phyloP scores from a whole-genome alignment of 2,329 filamentous ascomycete species.

The Xenoacremonium recifei region DNA sequence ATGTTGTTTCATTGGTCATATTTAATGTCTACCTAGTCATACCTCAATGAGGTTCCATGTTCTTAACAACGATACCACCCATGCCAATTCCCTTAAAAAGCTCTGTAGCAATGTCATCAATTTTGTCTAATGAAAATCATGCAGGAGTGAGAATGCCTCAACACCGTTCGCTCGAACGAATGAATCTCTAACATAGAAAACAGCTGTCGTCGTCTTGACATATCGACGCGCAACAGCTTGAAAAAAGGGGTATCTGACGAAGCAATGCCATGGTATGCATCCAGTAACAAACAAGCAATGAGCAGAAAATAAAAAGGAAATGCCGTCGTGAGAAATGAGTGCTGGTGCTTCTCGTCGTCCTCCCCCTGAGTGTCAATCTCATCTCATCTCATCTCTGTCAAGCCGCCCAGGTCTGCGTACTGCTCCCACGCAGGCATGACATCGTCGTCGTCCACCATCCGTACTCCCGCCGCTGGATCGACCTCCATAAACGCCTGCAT shows the following conservation, averaged over 20 bases:
- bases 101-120: too few relatives aligned
- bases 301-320: slow-evolving; percentile 8
- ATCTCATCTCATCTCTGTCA: slow-evolving; percentile 37
- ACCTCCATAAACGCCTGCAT: slow-evolving; percentile 37
- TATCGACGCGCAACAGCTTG: slow-evolving; percentile 15
- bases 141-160: too few relatives aligned
- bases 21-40: too few relatives aligned
- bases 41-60: too few relatives aligned
- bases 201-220: slow-evolving; percentile 14
- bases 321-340: slow-evolving; percentile 9
- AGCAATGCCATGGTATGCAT: too few relatives aligned
- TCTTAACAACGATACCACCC: too few relatives aligned
- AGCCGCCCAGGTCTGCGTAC: slow-evolving; percentile 44
- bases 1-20: too few relatives aligned
- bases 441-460: slow-evolving; percentile 19
- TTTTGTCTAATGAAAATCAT: too few relatives aligned
- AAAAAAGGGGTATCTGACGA: slow-evolving; percentile 24
- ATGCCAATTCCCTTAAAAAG: too few relatives aligned
- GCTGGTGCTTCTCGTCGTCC: neutral
- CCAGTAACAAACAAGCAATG: too few relatives aligned
- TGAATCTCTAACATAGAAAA: slow-evolving; percentile 13
- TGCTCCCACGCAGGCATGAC: slow-evolving; percentile 43
- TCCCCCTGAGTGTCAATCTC: too few relatives aligned
- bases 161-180: too few relatives aligned
- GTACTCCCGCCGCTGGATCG: slow-evolving; percentile 9